Percentiles rank a stretch among this genome's conserved stretches.
Evolutionary conservation across 306 rosid species (phyloP).

Genomic region (Citrullus amarus): DNA sequence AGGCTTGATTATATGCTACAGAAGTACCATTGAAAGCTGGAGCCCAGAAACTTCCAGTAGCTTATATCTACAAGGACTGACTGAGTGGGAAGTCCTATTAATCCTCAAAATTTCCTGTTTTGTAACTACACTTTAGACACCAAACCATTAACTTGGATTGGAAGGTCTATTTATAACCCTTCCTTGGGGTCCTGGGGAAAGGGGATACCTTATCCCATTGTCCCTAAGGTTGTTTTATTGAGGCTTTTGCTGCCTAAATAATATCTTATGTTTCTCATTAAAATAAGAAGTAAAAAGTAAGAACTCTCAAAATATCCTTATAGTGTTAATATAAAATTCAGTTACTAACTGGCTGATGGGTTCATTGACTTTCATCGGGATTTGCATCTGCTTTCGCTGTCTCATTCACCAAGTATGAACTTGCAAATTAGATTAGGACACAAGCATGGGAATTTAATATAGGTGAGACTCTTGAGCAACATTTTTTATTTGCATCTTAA

Average conservation of each 20-base stretch:
- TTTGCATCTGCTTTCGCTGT: background rate
- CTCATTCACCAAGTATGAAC: background rate
- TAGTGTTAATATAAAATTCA: background rate
- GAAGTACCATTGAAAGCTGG: background rate
- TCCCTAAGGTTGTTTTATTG: too few relatives aligned
- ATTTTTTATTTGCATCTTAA: background rate
- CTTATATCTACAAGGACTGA: background rate
- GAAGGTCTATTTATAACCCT: too few relatives aligned
- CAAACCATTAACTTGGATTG: too few relatives aligned
- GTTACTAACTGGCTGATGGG: background rate
- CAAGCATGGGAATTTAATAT: background rate
- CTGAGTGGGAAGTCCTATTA: background rate
- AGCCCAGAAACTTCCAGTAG: background rate
- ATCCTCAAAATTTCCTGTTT: background rate
- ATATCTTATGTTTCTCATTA: too few relatives aligned
- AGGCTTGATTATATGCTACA: background rate
- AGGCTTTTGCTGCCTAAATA: too few relatives aligned
- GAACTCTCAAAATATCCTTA: background rate
- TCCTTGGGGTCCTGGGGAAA: too few relatives aligned
- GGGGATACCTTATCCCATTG: too few relatives aligned
- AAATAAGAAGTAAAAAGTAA: too few relatives aligned
- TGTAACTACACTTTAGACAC: too few relatives aligned
- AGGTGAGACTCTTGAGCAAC: background rate
- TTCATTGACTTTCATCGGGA: background rate
- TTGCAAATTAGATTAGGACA: background rate